Conservation (phyloP, 805 yeast genomes). For the Ogataea trehalophila region DNA sequence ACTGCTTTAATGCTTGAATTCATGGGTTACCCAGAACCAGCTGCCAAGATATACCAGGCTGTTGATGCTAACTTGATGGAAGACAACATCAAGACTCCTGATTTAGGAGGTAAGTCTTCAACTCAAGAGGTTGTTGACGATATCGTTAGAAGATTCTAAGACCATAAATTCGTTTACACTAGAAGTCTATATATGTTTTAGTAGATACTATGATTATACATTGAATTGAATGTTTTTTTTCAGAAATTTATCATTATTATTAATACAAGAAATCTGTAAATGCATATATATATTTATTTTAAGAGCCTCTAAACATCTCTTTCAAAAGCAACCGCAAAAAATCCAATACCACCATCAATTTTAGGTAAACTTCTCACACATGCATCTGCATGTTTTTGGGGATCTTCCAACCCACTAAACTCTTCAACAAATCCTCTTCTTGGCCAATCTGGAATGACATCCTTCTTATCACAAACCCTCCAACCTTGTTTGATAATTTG, state of each 20-base stretch:
- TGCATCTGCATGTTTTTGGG: conserved; percentile 66
- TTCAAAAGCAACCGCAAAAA: conserved; percentile 91
- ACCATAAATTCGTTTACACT: neutral
- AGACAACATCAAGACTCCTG: conserved; percentile 81
- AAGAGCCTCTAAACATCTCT: conserved; percentile 26
- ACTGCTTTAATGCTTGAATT: conserved; percentile 97
- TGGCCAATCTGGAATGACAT: conserved; percentile 81
- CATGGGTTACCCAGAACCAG: conserved; percentile 85
- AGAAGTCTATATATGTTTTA: neutral
- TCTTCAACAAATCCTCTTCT: conserved; percentile 76
- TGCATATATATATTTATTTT: neutral
- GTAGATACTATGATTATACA: too few relatives aligned
- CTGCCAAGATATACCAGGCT: conserved; percentile 87
- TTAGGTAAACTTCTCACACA: conserved; percentile 83
- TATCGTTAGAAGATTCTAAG: conserved; percentile 52
- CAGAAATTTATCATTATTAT: neutral
- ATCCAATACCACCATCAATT: conserved; percentile 97
- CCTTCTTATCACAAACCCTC: conserved; percentile 53
- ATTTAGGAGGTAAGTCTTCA: conserved; percentile 84
- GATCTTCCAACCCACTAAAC: conserved; percentile 46
- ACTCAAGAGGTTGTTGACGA: conserved; percentile 87
- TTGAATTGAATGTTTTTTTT: neutral
- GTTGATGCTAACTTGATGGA: conserved; percentile 89
- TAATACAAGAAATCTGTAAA: neutral
- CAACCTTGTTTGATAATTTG: conserved; percentile 69